Evolutionary conservation across 1,139 yeast genomes (phyloP).

Genomic region (Geotrichum cucujoidarum): DNA sequence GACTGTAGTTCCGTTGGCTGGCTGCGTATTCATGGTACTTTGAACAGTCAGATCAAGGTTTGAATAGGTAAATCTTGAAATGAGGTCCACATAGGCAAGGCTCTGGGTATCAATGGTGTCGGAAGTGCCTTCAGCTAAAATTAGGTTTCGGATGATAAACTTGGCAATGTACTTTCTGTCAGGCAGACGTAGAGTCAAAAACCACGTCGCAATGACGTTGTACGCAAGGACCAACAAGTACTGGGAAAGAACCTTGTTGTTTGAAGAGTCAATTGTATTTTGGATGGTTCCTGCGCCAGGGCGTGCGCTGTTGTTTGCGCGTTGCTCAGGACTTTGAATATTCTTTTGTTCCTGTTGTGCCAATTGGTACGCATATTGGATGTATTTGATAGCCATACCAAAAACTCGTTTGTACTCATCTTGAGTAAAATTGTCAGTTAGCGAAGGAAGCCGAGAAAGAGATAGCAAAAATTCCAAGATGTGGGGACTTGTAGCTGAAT

Average conservation of each 20-base stretch:
- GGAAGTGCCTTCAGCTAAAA: conserved; percentile 43
- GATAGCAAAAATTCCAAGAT: conserved; percentile 70
- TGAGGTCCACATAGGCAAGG: conserved; percentile 61
- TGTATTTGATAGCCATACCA: conserved; percentile 76
- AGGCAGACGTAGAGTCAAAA: conserved; percentile 54
- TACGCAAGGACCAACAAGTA: conserved; percentile 63
- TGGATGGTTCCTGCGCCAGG: conserved; percentile 21
- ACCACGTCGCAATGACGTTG: conserved; percentile 69
- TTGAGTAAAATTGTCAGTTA: conserved; percentile 66
- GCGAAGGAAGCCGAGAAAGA: conserved; percentile 58
- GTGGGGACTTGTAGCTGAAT: conserved; percentile 64
- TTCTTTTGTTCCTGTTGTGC: conserved; percentile 28
- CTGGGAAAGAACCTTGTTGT: conserved; percentile 43
- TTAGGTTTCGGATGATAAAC: conserved; percentile 57
- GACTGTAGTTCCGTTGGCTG: conserved; percentile 18
- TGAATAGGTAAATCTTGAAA: conserved; percentile 61
- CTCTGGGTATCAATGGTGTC: conserved; percentile 48
- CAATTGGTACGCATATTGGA: conserved; percentile 63
- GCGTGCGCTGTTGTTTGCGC: conserved; percentile 39
- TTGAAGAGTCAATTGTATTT: conserved; percentile 17
- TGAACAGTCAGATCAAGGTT: conserved; percentile 54
- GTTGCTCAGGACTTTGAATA: conserved; percentile 41
- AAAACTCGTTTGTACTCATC: conserved; percentile 78
- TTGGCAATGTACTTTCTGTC: conserved; percentile 58
- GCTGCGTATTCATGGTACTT: conserved; percentile 24